Conservation (phyloP, 306 rosid species). For the cucumber (Cucumis sativus) region DNA sequence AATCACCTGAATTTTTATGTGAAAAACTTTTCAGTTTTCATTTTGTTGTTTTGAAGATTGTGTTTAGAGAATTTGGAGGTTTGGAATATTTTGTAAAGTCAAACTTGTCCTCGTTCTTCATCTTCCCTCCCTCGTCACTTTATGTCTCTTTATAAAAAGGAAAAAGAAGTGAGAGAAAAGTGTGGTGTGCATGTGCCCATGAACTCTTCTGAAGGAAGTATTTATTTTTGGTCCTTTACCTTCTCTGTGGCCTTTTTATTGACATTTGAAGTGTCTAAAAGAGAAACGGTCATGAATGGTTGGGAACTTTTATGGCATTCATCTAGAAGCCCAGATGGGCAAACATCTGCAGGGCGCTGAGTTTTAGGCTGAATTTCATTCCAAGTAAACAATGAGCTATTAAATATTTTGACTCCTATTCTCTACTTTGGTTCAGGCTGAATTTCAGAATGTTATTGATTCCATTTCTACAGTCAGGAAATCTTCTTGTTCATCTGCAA, state of each 20-base stretch:
- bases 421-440: constrained; percentile 46
- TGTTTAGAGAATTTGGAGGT: neutral
- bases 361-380: neutral
- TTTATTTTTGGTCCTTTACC: neutral
- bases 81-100: neutral
- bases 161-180: neutral
- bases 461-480: constrained; percentile 63
- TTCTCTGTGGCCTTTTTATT: neutral
- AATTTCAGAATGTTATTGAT: constrained; percentile 78
- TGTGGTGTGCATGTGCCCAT: neutral
- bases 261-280: neutral
- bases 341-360: neutral
- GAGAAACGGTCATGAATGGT: neutral
- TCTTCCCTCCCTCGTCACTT: neutral
- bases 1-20: neutral
- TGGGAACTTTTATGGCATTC: neutral
- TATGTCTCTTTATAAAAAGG: neutral
- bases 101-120: neutral
- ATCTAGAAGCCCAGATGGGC: neutral
- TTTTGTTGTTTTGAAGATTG: neutral
- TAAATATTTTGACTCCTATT: neutral
- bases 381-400: neutral
- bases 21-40: neutral
- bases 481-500: constrained; percentile 58
- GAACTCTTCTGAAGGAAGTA: neutral